Evolutionary conservation across 2,329 filamentous ascomycete species (phyloP), one percentile per base, ranked within the genome.

Genomic region (Claviceps paspali): DNA sequence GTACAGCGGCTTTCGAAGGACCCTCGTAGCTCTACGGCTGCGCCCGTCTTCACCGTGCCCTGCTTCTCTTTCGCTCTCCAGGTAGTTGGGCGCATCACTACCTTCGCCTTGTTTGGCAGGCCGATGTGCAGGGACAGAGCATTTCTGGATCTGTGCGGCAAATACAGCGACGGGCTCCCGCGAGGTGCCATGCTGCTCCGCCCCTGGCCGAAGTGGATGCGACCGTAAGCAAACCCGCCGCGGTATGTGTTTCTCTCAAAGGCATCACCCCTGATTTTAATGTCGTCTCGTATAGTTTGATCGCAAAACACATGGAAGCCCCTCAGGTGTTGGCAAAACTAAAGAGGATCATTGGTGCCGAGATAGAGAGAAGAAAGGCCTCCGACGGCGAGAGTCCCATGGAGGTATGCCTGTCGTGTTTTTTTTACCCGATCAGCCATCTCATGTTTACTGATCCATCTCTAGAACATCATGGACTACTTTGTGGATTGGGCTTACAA

Each of bases 1-100:
- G 14, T 39, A 17, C 22, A 17, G n/a, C 5, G 5, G n/a, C 15
- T 34, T 14, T 4, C 22, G 2, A 8, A 27, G 19, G 3, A 19
- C 5, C 15, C 5, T 12, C 33, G 19, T 9, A 23, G 19, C 6
- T 14, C 2, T 11, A 12, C 19, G 11, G 8, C 19, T 18, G n/a
- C 29, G 17, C 26, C 30, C 4, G 21, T 19, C 9, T n/a, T 35
- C 28, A n/a, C 36, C 7, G 36, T 36, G 18, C 36, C 38, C 10
- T 44, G 43, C 35, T 44, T 44, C 34, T 36, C 43, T 2, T n/a
- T 44, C n/a, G 36, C 40, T 3, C 24, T 44, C 11, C 42, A 38
- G 34, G 32, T 44, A 10, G 27, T 44, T n/a, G 38, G 38, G 8
- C 40, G 43, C 2, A 38, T 44, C 4, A 44, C 43, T 12, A 41